A percentile compares a stretch with the other conserved stretches of the same genome.
phyloP scores from a whole-genome alignment of 495 filamentous ascomycete species.

The Talaromyces thailandensis region DNA sequence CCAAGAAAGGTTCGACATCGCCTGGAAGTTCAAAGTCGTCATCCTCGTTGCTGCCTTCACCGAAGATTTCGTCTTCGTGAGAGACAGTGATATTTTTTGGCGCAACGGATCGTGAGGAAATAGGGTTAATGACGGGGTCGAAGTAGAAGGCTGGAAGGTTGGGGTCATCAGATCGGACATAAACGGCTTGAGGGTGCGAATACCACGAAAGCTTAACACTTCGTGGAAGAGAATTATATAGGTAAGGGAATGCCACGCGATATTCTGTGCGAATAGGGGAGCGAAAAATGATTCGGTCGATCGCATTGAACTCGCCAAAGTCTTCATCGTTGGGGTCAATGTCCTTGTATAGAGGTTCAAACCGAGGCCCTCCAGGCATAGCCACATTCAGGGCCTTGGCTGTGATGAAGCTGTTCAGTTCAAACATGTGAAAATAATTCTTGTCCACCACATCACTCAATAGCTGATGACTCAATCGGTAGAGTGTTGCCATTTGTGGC shows the following conservation, averaged over 20 bases:
- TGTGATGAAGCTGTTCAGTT: constrained; percentile 88
- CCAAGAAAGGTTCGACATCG: constrained; percentile 78
- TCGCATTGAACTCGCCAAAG: constrained; percentile 99
- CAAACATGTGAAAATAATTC: constrained; percentile 99
- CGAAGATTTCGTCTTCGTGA: constrained; percentile 95
- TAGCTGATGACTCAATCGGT: constrained; percentile 84
- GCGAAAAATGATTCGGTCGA: constrained; percentile 98
- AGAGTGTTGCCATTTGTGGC: constrained; percentile 92
- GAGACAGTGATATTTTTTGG: constrained; percentile 90
- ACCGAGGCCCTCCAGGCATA: constrained; percentile 91
- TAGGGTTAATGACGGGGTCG: constrained; percentile 94
- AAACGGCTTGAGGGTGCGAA: constrained; percentile 87
- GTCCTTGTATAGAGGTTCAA: constrained; percentile 98
- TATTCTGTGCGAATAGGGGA: constrained; percentile 94
- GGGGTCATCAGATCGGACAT: constrained; percentile 79
- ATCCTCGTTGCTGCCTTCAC: constrained; percentile 74
- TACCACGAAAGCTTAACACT: constrained; percentile 93
- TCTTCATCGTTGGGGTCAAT: constrained; percentile 99
- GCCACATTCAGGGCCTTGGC: constrained; percentile 97
- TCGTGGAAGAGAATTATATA: constrained; percentile 93
- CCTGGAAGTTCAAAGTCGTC: constrained; percentile 81
- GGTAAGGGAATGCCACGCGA: constrained; percentile 83
- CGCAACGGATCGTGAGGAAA: constrained; percentile 88
- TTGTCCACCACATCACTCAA: constrained; percentile 88
- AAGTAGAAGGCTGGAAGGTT: constrained; percentile 95